Conservation (phyloP, 345 rosid genomes). For the Garcia nutans region DNA sequence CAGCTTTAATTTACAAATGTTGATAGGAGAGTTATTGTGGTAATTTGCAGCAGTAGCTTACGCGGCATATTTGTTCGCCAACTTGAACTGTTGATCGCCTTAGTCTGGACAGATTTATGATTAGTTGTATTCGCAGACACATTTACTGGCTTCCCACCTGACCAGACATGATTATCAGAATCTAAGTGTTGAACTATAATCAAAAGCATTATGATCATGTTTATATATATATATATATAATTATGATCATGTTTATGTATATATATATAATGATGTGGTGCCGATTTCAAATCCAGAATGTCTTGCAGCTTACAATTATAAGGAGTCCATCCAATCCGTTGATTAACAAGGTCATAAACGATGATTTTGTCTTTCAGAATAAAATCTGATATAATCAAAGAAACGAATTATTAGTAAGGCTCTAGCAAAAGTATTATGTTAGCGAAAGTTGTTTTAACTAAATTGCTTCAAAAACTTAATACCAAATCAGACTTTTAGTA, state of each 20-base stretch:
- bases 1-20: too few relatives aligned
- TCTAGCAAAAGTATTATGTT: background rate
- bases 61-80: constrained; percentile 25
- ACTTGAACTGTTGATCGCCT: constrained; percentile 44
- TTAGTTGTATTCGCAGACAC: constrained; percentile 61
- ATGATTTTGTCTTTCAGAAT: constrained; percentile 83
- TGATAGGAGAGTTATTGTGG: constrained; percentile 18
- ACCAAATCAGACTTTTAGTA: too few relatives aligned
- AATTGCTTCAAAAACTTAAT: too few relatives aligned
- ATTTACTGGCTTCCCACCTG: constrained; percentile 74
- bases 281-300: background rate
- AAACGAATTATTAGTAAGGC: background rate
- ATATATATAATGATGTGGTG: too few relatives aligned
- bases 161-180: constrained; percentile 10
- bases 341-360: constrained; percentile 78
- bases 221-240: too few relatives aligned
- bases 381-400: constrained; percentile 47
- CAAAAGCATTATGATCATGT: background rate
- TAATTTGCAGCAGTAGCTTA: constrained; percentile 13
- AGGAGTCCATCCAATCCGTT: constrained; percentile 82
- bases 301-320: constrained; percentile 68
- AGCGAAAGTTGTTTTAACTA: too few relatives aligned
- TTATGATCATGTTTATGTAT: too few relatives aligned
- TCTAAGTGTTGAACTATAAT: background rate
- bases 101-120: constrained; percentile 64